Evolutionary conservation across 306 rosid genomes (phyloP).

Genomic region (Vigna reflexopilosa): DNA sequence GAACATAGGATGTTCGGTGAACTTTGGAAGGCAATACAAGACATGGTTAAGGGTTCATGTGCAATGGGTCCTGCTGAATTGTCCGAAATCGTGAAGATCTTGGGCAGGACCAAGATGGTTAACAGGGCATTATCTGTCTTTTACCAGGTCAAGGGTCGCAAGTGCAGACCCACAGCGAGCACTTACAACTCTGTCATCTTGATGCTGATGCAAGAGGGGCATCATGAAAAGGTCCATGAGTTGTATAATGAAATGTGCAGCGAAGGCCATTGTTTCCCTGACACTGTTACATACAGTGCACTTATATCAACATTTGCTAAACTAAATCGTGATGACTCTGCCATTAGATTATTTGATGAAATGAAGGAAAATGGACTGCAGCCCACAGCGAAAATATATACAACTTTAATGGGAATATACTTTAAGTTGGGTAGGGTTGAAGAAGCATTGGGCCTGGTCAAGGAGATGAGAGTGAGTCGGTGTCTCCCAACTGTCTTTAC

Average conservation of each 20-base stretch:
- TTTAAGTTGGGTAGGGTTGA: conserved; percentile 74
- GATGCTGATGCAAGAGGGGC: conserved; percentile 90
- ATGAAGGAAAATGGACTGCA: conserved; percentile 90
- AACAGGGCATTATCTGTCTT: conserved; percentile 78
- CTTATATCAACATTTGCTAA: conserved; percentile 76
- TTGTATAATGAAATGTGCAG: conserved; percentile 86
- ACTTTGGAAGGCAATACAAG: conserved; percentile 84
- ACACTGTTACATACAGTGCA: conserved; percentile 81
- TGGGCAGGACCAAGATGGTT: conserved; percentile 90
- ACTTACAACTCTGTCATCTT: conserved; percentile 80
- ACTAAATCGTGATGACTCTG: conserved; percentile 71
- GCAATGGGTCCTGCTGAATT: conserved; percentile 63
- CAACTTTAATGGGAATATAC: conserved; percentile 68
- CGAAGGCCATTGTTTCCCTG: conserved; percentile 77
- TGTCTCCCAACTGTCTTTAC: conserved; percentile 83
- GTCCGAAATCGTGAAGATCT: conserved; percentile 71
- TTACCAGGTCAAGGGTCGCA: conserved; percentile 80
- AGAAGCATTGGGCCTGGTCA: conserved; percentile 64
- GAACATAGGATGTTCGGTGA: conserved; percentile 68
- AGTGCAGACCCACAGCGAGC: conserved; percentile 68
- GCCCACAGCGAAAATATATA: conserved; percentile 82
- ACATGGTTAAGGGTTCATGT: conserved; percentile 71
- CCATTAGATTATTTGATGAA: conserved; percentile 80
- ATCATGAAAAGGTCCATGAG: conserved; percentile 85
- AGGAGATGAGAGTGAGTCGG: conserved; percentile 73